phyloP scores from a whole-genome alignment of 805 yeast species.

The Cephaloascus fragrans region DNA sequence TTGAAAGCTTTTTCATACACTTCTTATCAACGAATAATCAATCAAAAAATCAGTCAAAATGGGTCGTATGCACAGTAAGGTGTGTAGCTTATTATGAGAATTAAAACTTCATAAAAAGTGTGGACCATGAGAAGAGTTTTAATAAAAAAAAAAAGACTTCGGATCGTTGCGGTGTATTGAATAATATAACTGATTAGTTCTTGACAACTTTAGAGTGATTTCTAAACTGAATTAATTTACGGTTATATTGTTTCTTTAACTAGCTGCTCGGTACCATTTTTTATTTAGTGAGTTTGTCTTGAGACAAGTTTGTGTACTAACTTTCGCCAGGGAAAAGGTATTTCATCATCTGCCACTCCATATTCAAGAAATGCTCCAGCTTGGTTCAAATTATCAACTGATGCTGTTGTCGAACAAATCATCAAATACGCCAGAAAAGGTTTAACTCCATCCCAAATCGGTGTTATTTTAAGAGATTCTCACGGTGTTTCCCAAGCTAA shows the following conservation, averaged over 20 bases:
- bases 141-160: slow-evolving; percentile 1
- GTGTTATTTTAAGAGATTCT: slow-evolving; percentile 99
- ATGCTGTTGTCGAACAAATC: slow-evolving; percentile 94
- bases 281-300: slow-evolving; percentile 17
- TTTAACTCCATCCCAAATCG: slow-evolving; percentile 98
- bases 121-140: background rate
- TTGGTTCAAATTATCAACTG: slow-evolving; percentile 98
- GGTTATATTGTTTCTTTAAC: slow-evolving; percentile 1
- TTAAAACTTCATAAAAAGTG: background rate
- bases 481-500: slow-evolving; percentile 99
- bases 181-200: background rate
- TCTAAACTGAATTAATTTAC: background rate
- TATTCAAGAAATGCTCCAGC: slow-evolving; percentile 98
- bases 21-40: too few relatives aligned
- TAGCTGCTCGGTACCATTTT: slow-evolving; percentile 46
- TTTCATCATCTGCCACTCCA: slow-evolving; percentile 97
- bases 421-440: slow-evolving; percentile 99
- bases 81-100: slow-evolving; percentile 37
- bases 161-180: slow-evolving; percentile 1
- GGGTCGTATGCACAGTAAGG: slow-evolving; percentile 99
- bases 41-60: slow-evolving; percentile 56
- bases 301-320: slow-evolving; percentile 26
- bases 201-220: background rate
- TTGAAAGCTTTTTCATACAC: too few relatives aligned
- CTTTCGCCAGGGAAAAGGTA: slow-evolving; percentile 88